These are phyloP conservation scores for Arctium lappa DNA, from an alignment of 129 eudicot species.

Conservation along the genomic window DNA sequence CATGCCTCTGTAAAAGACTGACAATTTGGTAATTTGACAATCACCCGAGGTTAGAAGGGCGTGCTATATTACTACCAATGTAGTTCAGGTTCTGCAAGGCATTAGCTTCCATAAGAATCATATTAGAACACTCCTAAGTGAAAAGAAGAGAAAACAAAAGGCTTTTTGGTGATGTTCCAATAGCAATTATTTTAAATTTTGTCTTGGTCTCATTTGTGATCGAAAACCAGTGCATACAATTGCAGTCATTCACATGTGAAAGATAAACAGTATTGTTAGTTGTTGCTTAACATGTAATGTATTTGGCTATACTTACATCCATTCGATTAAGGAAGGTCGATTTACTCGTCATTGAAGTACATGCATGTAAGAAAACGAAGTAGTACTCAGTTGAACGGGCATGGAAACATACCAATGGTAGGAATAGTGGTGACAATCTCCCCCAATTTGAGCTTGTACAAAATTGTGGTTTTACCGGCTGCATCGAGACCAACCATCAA, in stretches of 20 bases:
- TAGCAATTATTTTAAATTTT: neutral
- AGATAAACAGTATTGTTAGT: neutral
- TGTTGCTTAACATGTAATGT: neutral
- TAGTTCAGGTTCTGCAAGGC: neutral
- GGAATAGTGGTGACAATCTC: conserved; percentile 43
- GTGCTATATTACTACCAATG: neutral
- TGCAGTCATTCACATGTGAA: neutral
- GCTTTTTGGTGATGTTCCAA: neutral
- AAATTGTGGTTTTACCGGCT: conserved; percentile 41
- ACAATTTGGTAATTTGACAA: no score
- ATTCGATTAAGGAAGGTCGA: neutral
- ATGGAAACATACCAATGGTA: conserved; percentile 29
- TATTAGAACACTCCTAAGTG: neutral
- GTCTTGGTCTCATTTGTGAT: neutral
- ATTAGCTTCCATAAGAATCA: neutral
- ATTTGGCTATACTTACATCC: no score
- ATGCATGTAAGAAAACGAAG: neutral
- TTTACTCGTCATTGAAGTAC: no score
- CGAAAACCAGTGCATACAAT: neutral
- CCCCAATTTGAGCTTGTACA: conserved; percentile 40
- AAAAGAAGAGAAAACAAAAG: neutral
- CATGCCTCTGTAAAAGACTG: neutral
- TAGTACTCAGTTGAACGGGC: neutral
- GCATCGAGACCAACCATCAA: conserved; percentile 44
- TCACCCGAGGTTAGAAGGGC: neutral